Conservation (phyloP, 2,329 filamentous ascomycete species). For the Pyrenochaeta sp. region DNA sequence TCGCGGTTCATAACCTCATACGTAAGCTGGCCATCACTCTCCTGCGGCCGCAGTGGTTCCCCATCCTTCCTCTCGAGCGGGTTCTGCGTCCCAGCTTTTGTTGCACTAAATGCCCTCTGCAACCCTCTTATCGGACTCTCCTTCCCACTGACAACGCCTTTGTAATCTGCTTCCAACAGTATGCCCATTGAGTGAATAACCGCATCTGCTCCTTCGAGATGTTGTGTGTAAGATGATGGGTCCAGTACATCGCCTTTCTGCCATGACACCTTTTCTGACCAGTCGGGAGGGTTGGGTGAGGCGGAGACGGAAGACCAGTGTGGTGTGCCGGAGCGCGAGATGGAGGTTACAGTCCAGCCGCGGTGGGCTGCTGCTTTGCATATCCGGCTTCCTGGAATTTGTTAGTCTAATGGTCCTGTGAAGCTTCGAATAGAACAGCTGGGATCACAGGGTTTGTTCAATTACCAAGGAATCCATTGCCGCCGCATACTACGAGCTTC, state of each 20-base stretch:
- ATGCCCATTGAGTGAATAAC: slow-evolving; percentile 98
- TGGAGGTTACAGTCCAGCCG: slow-evolving; percentile 91
- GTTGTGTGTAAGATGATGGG: slow-evolving; percentile 78
- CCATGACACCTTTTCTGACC: slow-evolving; percentile 87
- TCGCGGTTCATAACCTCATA: slow-evolving; percentile 99
- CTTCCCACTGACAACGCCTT: slow-evolving; percentile 83
- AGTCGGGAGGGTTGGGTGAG: slow-evolving; percentile 74
- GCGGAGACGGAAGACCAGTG: slow-evolving; percentile 83
- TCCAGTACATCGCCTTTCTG: slow-evolving; percentile 86
- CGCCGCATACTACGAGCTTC: slow-evolving; percentile 88
- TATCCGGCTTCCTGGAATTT: slow-evolving; percentile 71
- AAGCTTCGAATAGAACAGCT: background rate
- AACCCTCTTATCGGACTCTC: slow-evolving; percentile 84
- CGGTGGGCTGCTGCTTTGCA: slow-evolving; percentile 86
- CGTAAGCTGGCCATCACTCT: slow-evolving; percentile 79
- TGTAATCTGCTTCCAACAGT: slow-evolving; percentile 96
- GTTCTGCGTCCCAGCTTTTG: slow-evolving; percentile 70
- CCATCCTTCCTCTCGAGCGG: slow-evolving; percentile 70
- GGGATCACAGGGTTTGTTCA: background rate
- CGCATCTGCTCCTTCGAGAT: slow-evolving; percentile 79
- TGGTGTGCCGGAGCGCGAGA: slow-evolving; percentile 94
- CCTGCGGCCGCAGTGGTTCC: slow-evolving; percentile 68
- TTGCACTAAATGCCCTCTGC: slow-evolving; percentile 76
- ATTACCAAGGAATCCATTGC: slow-evolving; percentile 87
- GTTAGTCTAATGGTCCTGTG: background rate